A percentile compares a stretch with the other conserved stretches of the same genome.
These are phyloP conservation scores for Fagopyrum homotropicum DNA, from an alignment of 148 eudicot genomes.

Conservation along the genomic window DNA sequence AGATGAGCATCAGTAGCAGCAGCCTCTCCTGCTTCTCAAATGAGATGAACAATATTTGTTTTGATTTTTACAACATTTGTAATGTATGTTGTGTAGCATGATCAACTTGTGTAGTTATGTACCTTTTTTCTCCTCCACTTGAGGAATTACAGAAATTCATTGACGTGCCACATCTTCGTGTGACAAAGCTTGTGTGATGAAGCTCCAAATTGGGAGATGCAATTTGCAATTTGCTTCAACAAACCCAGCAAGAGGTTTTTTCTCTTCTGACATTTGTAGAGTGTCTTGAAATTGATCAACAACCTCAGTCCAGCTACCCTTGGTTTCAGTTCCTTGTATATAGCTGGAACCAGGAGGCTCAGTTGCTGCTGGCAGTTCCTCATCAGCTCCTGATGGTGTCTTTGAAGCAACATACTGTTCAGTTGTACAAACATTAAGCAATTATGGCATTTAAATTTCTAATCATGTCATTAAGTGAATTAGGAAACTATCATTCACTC, in stretches of 20 bases:
- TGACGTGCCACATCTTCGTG: background rate
- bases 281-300: background rate
- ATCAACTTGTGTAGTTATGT: background rate
- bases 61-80: too few relatives aligned
- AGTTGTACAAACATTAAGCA: background rate
- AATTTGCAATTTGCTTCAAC: background rate
- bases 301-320: background rate
- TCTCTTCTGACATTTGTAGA: background rate
- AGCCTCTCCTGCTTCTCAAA: too few relatives aligned
- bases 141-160: background rate
- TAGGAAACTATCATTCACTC: too few relatives aligned
- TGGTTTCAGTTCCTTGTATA: background rate
- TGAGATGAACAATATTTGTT: too few relatives aligned
- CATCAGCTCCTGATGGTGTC: conserved; percentile 40
- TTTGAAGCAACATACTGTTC: conserved; percentile 46
- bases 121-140: background rate
- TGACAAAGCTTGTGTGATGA: background rate
- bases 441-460: too few relatives aligned
- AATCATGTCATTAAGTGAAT: too few relatives aligned
- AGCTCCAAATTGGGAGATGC: too few relatives aligned
- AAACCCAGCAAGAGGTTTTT: background rate
- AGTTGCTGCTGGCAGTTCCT: conserved; percentile 35
- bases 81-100: too few relatives aligned
- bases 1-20: too few relatives aligned
- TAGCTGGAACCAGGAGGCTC: conserved; percentile 18